Base-by-base conservation (phyloP, 495 filamentous ascomycete species). In the Aspergillus taichungensis region DNA sequence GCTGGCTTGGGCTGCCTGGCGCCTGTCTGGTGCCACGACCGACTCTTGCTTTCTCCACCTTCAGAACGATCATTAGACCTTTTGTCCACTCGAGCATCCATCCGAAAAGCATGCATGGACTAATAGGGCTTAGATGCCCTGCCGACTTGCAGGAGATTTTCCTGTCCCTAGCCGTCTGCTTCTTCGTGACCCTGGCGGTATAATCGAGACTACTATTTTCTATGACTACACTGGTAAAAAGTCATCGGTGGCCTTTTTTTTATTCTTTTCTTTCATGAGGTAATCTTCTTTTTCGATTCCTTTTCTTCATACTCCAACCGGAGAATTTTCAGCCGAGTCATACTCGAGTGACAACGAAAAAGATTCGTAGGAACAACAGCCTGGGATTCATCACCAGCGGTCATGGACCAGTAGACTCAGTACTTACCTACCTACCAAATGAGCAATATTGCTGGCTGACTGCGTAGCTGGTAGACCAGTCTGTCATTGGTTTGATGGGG, bases 1-100 rank as follows among this genome's bases (percentile, higher is more conserved):
- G 66, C 66, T 57, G 62, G 63, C 42, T 66, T 60, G 54, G 63
- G 51, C 51, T 54, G 51, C 52, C 33, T 45, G 54, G 49, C 27
- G 42, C 24, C 29, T 60, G 56, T 59, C 63, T 69, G 66, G 64
- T 69, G 66, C 66, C 67, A 69, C 66, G 66, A 69, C 61, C 56
- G 53, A 58, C 62, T 55, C 18, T 24, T 4, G 18, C 1, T 4
- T 24, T 24, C 18, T 24, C 58, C 62, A 61, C 50, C 47, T 13
- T 8, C 5, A 29, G 27, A 38, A 42, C 47, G 46, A 51, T 24
- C 18, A 24, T 45, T 47, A 43, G 38, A 42, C 50, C 42, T 34
- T 24, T 24, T 1, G 18, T 24, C 18, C 18, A 24, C 18, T 24
- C 18, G 18, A 24, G 2, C 18, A 24, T 24, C 46, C 42, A 39